Base-by-base conservation (phyloP, 2,329 filamentous ascomycete species). In the Cladosporium cucumerinum region DNA sequence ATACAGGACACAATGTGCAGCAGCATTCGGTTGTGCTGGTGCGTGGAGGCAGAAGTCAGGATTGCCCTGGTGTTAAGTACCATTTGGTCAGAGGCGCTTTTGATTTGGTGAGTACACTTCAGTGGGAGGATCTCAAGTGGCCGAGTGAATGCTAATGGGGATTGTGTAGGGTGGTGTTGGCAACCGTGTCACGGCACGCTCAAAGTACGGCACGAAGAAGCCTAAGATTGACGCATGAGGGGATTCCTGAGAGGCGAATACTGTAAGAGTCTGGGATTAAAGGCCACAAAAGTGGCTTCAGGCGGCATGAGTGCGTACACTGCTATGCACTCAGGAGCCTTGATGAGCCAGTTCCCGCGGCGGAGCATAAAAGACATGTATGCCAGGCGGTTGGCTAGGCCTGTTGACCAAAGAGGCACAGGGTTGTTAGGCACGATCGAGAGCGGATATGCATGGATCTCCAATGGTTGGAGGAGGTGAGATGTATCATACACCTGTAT, bases 181-280 rank as follows among this genome's bases (percentile, higher is more conserved):
- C 25, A 95, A 88, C 77, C 85, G 95, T 71, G 86, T 90, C 74
- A 91, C 89, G 25, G 92, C 91, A 78, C 86, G 95, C 74, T 97
- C 93, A 74, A 99, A 99, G 81, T 99, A 97, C 76, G 95, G 95
- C 67, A 96, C 95, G 58, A 99, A 99, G 88, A 98, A 97, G 83
- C 94, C 95, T 0, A 98, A 98, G 89, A 88, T 88, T 78, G 88
- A 89, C 25, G 32, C 54, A 16, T 57, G 32, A 57, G 54, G 28
- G 32, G 28, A 4, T 30, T 2, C 8, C 8, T n/a, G 28, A 32
- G 18, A 12, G 26, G 10, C 8, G n/a, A 23, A 11, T 8, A 23
- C 30, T 54, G 51, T 32, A 21, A 21, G 18, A 54, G 16, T 54
- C 18, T 32, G 23, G 30, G 51, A 21, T 30, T n/a, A 32, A 12